Evolutionary conservation across 2,329 filamentous ascomycete species (phyloP).

Genomic region (Venturia aucupariae): DNA sequence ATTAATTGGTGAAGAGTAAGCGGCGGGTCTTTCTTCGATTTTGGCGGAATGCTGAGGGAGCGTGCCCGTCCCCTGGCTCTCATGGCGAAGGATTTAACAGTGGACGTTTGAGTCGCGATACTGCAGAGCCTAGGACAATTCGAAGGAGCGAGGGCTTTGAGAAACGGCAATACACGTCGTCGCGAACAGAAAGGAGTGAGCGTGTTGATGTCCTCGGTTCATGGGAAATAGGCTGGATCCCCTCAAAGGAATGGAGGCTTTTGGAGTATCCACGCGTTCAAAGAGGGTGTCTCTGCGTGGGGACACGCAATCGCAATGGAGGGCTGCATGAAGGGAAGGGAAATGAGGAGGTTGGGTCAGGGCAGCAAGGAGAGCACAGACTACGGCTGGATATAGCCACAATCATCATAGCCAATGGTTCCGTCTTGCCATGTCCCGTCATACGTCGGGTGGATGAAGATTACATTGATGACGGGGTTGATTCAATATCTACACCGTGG

Average conservation of each 20-base stretch:
- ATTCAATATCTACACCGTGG: neutral
- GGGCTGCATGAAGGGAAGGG: neutral
- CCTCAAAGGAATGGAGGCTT: neutral
- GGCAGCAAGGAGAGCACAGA: neutral
- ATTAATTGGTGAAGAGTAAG: constrained; percentile 82
- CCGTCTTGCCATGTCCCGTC: neutral
- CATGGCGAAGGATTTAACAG: neutral
- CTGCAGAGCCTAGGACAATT: no score
- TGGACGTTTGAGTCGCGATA: no score
- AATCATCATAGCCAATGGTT: neutral
- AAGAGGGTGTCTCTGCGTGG: neutral
- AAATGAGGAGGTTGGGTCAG: constrained; percentile 4
- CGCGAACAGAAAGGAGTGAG: neutral
- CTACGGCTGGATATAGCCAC: neutral
- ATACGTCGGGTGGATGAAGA: neutral
- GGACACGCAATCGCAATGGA: neutral
- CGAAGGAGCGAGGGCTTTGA: neutral
- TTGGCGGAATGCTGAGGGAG: constrained; percentile 1
- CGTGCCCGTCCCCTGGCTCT: constrained; percentile 7
- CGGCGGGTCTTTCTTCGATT: constrained; percentile 6
- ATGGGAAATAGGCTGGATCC: neutral
- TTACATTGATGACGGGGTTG: neutral
- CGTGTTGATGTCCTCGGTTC: neutral
- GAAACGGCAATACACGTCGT: neutral
- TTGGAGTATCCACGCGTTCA: neutral